Conservation (phyloP, 306 rosid species). For the Betula pendula region DNA sequence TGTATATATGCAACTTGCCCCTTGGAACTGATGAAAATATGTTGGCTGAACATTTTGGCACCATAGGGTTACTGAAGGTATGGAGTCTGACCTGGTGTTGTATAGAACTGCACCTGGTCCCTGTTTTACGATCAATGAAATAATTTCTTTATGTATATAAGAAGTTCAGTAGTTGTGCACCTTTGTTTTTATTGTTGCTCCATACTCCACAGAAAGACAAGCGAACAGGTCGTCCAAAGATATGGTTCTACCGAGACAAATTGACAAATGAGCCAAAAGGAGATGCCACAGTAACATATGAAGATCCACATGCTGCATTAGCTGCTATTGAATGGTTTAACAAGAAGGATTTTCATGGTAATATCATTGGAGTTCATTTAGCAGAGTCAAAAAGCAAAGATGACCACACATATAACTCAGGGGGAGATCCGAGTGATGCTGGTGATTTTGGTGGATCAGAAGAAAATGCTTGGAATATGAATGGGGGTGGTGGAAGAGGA, state of each 20-base stretch:
- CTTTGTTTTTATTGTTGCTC: conserved; percentile 22
- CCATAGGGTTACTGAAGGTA: conserved; percentile 93
- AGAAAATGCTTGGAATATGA: conserved; percentile 48
- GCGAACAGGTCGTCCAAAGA: conserved; percentile 87
- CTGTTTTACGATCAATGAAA: background rate
- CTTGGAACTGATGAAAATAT: conserved; percentile 77
- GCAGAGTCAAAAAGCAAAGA: conserved; percentile 94
- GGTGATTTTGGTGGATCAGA: conserved; percentile 48
- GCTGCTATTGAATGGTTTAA: conserved; percentile 99
- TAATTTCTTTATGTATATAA: background rate
- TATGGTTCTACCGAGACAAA: conserved; percentile 90
- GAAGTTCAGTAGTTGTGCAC: background rate
- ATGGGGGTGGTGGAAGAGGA: conserved; percentile 66
- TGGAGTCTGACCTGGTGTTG: conserved; percentile 31
- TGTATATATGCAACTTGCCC: conserved; percentile 94
- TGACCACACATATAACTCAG: conserved; percentile 53
- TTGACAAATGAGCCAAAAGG: conserved; percentile 93
- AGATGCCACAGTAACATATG: conserved; percentile 96
- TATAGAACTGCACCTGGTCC: conserved; percentile 8
- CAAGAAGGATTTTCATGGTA: conserved; percentile 91
- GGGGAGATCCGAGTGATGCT: conserved; percentile 49
- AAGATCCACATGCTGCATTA: conserved; percentile 94
- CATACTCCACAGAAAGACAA: conserved; percentile 74
- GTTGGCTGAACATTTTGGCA: conserved; percentile 92
- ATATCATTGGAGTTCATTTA: conserved; percentile 73